These are phyloP conservation scores for Paramecium pentaurelia DNA, from an alignment of 73 alveolate genomes.

Conservation along the genomic window DNA sequence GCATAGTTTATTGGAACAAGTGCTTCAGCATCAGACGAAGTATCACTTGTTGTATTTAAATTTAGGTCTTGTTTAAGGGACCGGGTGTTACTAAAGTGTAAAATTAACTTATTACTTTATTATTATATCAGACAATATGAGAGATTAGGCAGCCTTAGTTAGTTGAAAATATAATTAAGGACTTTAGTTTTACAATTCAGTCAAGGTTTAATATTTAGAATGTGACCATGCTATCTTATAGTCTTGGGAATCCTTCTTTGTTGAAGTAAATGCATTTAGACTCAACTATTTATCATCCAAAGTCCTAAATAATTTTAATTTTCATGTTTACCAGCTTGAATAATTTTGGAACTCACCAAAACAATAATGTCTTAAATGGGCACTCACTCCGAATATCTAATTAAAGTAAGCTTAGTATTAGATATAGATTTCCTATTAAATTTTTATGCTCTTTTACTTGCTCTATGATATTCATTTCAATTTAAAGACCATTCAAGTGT, in stretches of 20 bases:
- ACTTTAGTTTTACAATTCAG: not conserved
- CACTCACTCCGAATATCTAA: conserved; percentile 41
- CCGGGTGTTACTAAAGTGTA: not conserved
- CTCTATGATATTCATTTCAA: conserved; percentile 46
- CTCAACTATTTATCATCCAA: not conserved
- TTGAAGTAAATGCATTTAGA: not conserved
- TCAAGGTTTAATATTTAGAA: not conserved
- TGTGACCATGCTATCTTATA: conserved; percentile 43
- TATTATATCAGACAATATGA: not conserved
- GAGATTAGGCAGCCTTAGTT: conserved; percentile 36
- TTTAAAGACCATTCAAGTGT: conserved; percentile 16
- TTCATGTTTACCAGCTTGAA: not conserved
- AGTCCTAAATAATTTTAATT: not conserved
- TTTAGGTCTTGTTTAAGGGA: conserved; percentile 9
- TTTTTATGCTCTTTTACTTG: not conserved
- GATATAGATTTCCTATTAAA: conserved; percentile 22
- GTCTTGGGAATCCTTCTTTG: not conserved
- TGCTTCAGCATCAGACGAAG: conserved; percentile 1
- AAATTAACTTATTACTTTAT: not conserved
- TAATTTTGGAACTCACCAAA: conserved; percentile 42
- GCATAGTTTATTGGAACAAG: conserved; percentile 36
- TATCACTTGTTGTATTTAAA: not conserved
- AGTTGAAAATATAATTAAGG: not conserved
- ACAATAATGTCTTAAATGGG: conserved; percentile 44
- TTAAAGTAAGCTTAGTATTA: conserved; percentile 47